Evolutionary conservation across 2,329 filamentous ascomycete species (phyloP), one percentile per base, ranked within the genome.

Genomic region (Paracoccidioides brasiliensis): DNA sequence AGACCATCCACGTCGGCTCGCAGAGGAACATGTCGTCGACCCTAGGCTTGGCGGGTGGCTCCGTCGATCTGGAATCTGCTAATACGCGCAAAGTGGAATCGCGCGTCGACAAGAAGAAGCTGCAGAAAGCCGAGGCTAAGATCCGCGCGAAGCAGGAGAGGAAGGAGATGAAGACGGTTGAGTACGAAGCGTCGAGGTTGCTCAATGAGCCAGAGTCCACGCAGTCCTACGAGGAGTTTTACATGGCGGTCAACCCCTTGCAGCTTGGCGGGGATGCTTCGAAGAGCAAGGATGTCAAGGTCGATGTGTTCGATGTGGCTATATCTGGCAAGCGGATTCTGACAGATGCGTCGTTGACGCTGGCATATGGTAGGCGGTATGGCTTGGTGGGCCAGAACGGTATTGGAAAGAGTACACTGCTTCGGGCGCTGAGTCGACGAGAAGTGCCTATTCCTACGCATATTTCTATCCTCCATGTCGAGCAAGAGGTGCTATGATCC

Each of bases 241-340:
- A 95, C 80, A 97, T 98, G 93, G 86, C 89, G 54, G 93, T 98
- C 76, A 98, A 98, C 72, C 93, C 93, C 58, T 80, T 98, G 60
- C 91, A 97, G 69, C 67, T 97, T 58, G 91, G 90, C 55, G 75
- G 78, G 28, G 83, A 79, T 61, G 71, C 80, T 56, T 80, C 84
- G 37, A 98, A 97, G 83, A 95, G 90, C 72, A 98, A 98, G 78
- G 93, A 98, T 69, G 90, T 98, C 78, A 98, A 97, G 76, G 78
- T 98, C 63, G 93, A 98, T 72, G 90, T 88, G 64, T 89, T 95
- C 67, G 93, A 98, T 71, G 87, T 98, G 55, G 86, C 89, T 45
- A 96, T 98, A 66, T 84, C 88, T 59, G 91, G 91, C 56, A 79
- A 82, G 66, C 84, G 93, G 58, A 98, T 98, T 61, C 76, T 97